Conservation (phyloP, 192 early-diverging fungal species). For the Funneliformis geosporum region DNA sequence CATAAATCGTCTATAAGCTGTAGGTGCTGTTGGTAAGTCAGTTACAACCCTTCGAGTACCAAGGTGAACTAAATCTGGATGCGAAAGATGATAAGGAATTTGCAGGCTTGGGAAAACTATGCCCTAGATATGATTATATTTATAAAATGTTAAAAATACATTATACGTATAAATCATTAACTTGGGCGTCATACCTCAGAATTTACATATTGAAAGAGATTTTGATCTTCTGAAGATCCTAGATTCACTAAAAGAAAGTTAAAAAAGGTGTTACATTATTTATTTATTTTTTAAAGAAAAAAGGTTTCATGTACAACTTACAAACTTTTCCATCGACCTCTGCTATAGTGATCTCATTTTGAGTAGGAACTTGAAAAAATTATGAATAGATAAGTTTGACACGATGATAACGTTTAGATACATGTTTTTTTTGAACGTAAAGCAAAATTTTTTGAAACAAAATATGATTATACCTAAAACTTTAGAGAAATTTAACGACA, state of each 20-base stretch:
- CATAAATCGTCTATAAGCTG: not conserved
- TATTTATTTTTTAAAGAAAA: not conserved
- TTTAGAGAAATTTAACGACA: not conserved
- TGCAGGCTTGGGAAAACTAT: not conserved
- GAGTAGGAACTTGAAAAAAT: not conserved
- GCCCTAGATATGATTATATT: not conserved
- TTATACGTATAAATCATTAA: too few relatives aligned
- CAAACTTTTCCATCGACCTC: conserved; percentile 24
- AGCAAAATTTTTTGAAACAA: not conserved
- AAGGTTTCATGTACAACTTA: not conserved
- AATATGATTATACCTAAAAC: not conserved
- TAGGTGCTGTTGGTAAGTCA: not conserved
- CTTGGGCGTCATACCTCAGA: too few relatives aligned
- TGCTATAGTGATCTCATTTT: conserved; percentile 1
- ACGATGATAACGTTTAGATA: not conserved
- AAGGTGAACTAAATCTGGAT: not conserved
- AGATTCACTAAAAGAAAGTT: not conserved
- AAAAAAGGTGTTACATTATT: not conserved
- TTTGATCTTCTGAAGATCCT: not conserved
- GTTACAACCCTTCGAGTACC: not conserved
- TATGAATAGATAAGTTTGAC: not conserved
- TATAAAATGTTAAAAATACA: not conserved
- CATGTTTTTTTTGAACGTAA: not conserved
- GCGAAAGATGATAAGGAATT: not conserved
- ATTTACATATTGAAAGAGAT: not conserved